phyloP scores from a whole-genome alignment of 257 asterid species.

The Solanum sejunctum region DNA sequence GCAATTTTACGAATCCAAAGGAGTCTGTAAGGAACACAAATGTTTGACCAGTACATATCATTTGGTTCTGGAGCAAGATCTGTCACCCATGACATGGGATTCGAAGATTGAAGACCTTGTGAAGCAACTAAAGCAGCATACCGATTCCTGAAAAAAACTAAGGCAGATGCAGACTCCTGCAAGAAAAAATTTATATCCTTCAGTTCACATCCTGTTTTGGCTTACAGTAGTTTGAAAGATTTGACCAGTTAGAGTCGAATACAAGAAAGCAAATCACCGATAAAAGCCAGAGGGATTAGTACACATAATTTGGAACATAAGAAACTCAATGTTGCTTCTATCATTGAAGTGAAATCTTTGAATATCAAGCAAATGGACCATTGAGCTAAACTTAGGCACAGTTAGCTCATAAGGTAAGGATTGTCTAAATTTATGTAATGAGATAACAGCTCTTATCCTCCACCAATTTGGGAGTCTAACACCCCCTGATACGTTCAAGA shows the following conservation, averaged over 20 bases:
- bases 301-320: background rate
- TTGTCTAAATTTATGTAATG: background rate
- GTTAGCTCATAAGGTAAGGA: background rate
- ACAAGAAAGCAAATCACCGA: background rate
- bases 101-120: constrained; percentile 54
- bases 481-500: background rate
- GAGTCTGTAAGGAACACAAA: constrained; percentile 57
- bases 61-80: constrained; percentile 81
- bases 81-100: constrained; percentile 75
- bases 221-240: background rate
- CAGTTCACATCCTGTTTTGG: background rate
- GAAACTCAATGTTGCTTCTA: background rate
- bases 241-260: background rate
- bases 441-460: background rate
- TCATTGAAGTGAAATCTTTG: background rate
- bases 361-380: background rate
- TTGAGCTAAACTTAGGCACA: background rate
- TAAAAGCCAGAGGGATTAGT: background rate
- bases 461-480: background rate
- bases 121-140: constrained; percentile 85
- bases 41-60: constrained; percentile 75
- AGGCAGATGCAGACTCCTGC: constrained; percentile 83
- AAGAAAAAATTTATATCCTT: constrained; percentile 5
- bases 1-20: constrained; percentile 76
- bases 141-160: constrained; percentile 83